phyloP scores from a whole-genome alignment of 805 yeast species.

The Candida broadrunensis region DNA sequence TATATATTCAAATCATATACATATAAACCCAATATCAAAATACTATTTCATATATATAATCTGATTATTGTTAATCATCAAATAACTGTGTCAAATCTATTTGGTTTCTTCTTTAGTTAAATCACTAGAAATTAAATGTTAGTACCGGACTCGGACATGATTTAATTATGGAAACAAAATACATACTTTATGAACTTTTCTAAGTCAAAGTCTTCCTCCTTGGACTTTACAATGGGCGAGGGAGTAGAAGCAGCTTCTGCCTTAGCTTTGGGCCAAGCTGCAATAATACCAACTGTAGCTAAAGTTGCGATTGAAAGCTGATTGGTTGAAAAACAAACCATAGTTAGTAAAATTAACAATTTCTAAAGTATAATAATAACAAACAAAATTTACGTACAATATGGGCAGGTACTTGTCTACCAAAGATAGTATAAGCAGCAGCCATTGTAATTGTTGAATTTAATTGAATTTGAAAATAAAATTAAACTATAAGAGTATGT shows the following conservation, averaged over 20 bases:
- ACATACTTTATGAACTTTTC: conserved; percentile 44
- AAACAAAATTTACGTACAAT: conserved; percentile 29
- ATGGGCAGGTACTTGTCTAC: conserved; percentile 45
- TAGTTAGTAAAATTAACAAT: not conserved
- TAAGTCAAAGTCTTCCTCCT: conserved; percentile 42
- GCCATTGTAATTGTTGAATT: conserved; percentile 22
- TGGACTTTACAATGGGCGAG: conserved; percentile 17
- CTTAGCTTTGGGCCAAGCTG: conserved; percentile 33
- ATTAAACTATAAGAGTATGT: no score
- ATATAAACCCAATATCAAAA: no score
- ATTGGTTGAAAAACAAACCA: no score
- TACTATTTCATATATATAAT: no score
- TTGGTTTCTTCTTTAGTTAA: conserved; percentile 41
- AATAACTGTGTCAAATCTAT: conserved; percentile 18
- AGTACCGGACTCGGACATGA: conserved; percentile 8
- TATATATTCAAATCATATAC: no score
- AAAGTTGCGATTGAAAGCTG: conserved; percentile 42
- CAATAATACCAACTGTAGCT: conserved; percentile 35
- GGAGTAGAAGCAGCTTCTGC: conserved; percentile 17
- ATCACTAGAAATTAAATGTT: conserved; percentile 28
- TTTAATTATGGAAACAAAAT: not conserved
- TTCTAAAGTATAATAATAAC: no score
- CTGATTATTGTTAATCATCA: no score
- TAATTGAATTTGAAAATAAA: no score
- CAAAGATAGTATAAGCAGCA: conserved; percentile 41